Conservation (phyloP, 177 flowering plant genomes). For the Tripterygium wilfordii region DNA sequence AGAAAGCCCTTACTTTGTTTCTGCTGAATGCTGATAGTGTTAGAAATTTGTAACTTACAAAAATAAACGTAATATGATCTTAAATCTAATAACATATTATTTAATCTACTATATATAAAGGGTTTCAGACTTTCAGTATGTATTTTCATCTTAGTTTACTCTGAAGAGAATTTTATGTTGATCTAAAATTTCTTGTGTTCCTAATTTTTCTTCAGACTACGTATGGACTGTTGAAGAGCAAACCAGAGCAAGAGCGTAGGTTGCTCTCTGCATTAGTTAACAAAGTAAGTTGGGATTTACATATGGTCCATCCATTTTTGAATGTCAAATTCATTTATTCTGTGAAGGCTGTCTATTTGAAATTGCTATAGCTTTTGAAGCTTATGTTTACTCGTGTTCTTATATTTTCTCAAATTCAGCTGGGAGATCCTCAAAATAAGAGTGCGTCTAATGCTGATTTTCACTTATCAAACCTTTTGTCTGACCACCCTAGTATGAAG, state of each 20-base stretch:
- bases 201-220: conserved; percentile 36
- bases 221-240: conserved; percentile 59
- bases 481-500: conserved; percentile 98
- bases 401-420: conserved; percentile 36
- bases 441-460: conserved; percentile 87
- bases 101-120: too few relatives aligned
- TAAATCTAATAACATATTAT: too few relatives aligned
- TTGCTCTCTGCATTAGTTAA: conserved; percentile 82
- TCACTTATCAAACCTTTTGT: conserved; percentile 70
- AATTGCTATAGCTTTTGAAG: not conserved
- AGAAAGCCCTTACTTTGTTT: too few relatives aligned
- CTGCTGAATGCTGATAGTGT: too few relatives aligned
- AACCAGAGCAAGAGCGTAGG: conserved; percentile 92
- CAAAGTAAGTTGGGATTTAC: conserved; percentile 65
- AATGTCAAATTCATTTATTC: not conserved
- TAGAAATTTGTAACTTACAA: too few relatives aligned
- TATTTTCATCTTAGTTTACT: too few relatives aligned
- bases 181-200: not conserved
- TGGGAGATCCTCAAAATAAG: conserved; percentile 93
- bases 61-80: too few relatives aligned
- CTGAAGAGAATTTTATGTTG: not conserved
- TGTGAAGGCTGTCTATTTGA: not conserved
- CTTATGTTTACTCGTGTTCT: conserved; percentile 11
- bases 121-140: too few relatives aligned
- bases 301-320: too few relatives aligned